phyloP scores from a whole-genome alignment of 2,329 filamentous ascomycete species.

The Talaromyces sp. region DNA sequence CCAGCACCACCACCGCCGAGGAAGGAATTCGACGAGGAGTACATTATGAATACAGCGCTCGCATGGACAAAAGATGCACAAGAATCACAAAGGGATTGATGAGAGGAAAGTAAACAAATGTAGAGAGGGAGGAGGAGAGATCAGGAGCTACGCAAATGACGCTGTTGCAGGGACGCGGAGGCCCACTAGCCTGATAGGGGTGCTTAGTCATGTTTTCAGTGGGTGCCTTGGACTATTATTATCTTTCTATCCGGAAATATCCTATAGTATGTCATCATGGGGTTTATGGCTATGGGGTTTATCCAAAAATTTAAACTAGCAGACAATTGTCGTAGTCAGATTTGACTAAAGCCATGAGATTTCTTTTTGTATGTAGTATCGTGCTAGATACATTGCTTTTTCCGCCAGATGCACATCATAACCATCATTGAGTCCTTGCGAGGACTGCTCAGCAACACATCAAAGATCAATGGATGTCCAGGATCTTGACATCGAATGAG shows the following conservation, averaged over 20 bases:
- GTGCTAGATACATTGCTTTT: constrained; percentile 5
- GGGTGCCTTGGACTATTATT: constrained; percentile 4
- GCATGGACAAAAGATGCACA: constrained; percentile 31
- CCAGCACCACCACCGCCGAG: constrained; percentile 77
- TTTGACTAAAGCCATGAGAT: not conserved
- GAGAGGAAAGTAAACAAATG: constrained; percentile 29
- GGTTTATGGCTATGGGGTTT: not conserved
- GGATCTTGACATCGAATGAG: not conserved
- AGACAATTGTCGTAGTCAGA: too few species aligned
- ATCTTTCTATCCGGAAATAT: not conserved
- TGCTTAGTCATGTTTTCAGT: constrained; percentile 23
- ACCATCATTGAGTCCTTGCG: constrained; percentile 9
- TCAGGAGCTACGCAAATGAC: constrained; percentile 36
- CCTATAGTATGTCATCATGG: too few species aligned
- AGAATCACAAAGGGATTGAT: constrained; percentile 22
- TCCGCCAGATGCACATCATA: constrained; percentile 9
- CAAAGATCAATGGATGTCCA: not conserved
- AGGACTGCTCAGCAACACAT: constrained; percentile 1
- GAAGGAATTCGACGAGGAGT: constrained; percentile 84
- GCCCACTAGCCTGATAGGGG: constrained; percentile 26
- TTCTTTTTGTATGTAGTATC: constrained; percentile 2
- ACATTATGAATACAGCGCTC: constrained; percentile 63
- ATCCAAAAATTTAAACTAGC: too few species aligned
- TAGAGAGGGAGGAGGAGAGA: constrained; percentile 23
- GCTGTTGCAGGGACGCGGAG: constrained; percentile 33